These are phyloP conservation scores for Podospora fimiseda DNA, from an alignment of 495 filamentous ascomycete genomes.

Conservation along the genomic window DNA sequence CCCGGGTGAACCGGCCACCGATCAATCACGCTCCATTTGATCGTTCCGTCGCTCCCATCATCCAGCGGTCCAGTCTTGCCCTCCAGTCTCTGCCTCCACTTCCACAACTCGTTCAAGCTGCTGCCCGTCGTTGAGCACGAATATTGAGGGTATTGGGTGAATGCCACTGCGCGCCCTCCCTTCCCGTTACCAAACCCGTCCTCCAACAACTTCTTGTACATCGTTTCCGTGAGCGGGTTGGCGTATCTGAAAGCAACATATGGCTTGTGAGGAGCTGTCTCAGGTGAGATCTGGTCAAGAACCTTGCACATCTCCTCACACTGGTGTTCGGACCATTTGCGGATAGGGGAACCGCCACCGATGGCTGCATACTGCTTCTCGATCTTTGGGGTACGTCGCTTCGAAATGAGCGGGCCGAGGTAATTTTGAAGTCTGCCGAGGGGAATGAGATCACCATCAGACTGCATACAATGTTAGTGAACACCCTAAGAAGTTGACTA, in stretches of 20 bases:
- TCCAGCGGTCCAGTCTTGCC: conserved; percentile 51
- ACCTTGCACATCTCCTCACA: conserved; percentile 92
- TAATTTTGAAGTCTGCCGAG: conserved; percentile 88
- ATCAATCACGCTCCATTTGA: conserved; percentile 97
- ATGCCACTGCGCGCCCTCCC: conserved; percentile 88
- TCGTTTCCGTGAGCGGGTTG: conserved; percentile 86
- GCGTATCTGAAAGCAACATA: conserved; percentile 99
- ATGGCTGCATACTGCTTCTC: conserved; percentile 91
- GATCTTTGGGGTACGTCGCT: conserved; percentile 88
- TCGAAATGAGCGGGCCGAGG: conserved; percentile 78
- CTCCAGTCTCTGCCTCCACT: conserved; percentile 85
- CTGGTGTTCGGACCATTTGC: conserved; percentile 96
- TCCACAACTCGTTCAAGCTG: conserved; percentile 95
- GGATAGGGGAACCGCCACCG: conserved; percentile 92
- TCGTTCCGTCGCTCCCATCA: conserved; percentile 52
- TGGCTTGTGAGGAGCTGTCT: conserved; percentile 93
- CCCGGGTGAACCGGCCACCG: conserved; percentile 91
- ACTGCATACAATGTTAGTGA: conserved; percentile 39
- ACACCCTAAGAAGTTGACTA: not conserved
- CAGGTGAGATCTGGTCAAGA: conserved; percentile 79
- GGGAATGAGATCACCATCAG: conserved; percentile 94
- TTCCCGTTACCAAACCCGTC: conserved; percentile 87
- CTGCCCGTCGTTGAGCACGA: conserved; percentile 98
- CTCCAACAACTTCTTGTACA: conserved; percentile 70
- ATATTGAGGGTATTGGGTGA: conserved; percentile 98